A percentile compares a stretch with the other conserved stretches of the same genome.
Conservation (phyloP, 192 early-diverging fungal genomes). For the Umbelopsis ramanniana region DNA sequence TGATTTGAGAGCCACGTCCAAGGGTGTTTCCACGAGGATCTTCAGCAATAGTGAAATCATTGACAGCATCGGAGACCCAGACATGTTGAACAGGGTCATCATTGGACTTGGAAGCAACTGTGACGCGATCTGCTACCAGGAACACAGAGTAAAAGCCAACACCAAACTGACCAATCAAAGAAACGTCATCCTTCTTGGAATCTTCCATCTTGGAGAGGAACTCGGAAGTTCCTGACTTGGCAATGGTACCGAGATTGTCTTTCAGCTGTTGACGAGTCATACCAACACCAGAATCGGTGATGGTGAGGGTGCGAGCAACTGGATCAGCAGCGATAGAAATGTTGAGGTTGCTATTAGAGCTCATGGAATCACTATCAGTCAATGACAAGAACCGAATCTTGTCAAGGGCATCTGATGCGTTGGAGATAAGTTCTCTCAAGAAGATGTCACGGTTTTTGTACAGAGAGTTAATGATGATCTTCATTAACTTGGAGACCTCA, state of each 20-base stretch:
- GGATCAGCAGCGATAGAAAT: constrained; percentile 83
- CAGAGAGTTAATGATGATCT: constrained; percentile 94
- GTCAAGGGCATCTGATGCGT: constrained; percentile 96
- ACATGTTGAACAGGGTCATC: constrained; percentile 82
- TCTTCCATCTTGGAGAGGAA: constrained; percentile 82
- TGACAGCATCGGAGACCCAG: constrained; percentile 93
- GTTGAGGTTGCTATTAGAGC: constrained; percentile 70
- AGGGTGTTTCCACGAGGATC: constrained; percentile 91
- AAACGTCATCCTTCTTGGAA: constrained; percentile 74
- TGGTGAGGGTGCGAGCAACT: constrained; percentile 75
- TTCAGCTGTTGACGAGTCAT: constrained; percentile 91
- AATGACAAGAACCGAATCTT: constrained; percentile 84
- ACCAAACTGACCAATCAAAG: constrained; percentile 98
- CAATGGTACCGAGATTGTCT: constrained; percentile 96
- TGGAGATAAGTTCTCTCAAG: constrained; percentile 95
- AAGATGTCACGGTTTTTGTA: constrained; percentile 98
- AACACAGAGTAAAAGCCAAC: constrained; percentile 99
- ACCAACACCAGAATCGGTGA: constrained; percentile 93
- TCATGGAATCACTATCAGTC: constrained; percentile 68
- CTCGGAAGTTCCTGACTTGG: constrained; percentile 95
- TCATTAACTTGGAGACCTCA: constrained; percentile 89
- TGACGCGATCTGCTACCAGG: constrained; percentile 93
- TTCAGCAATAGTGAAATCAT: constrained; percentile 87
- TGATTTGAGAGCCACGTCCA: constrained; percentile 94
- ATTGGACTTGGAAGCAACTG: constrained; percentile 90